A percentile compares a stretch with the other conserved stretches of the same genome.
Conservation (phyloP, 2,329 filamentous ascomycete genomes). For the Trichoderma atroviride region DNA sequence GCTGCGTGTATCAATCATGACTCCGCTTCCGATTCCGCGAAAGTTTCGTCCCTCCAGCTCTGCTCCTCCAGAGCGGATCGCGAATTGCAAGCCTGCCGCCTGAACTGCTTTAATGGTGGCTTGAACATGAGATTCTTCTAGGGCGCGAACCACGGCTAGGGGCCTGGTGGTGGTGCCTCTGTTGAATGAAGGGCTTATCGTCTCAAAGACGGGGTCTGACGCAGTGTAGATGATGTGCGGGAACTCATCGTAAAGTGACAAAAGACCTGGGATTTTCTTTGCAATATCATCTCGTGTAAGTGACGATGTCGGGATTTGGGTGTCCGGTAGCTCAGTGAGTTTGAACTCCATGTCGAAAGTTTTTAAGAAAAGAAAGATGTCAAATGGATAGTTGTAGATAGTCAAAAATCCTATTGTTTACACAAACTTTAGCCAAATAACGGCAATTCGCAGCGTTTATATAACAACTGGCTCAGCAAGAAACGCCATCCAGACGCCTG, state of each 20-base stretch:
- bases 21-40: neutral
- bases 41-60: constrained; percentile 3
- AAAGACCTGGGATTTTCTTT: neutral
- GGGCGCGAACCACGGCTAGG: neutral
- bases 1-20: constrained; percentile 3
- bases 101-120: neutral
- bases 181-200: neutral
- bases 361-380: neutral
- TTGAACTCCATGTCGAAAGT: neutral
- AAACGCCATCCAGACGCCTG: neutral
- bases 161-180: neutral
- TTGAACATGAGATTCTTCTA: constrained; percentile 13
- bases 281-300: neutral
- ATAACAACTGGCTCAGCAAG: neutral
- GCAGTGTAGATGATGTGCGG: constrained; percentile 6
- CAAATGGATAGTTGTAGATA: neutral
- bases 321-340: neutral
- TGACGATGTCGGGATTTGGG: neutral
- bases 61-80: neutral
- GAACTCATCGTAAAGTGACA: neutral
- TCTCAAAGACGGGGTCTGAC: neutral
- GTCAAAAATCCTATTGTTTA: neutral
- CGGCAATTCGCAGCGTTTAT: neutral
- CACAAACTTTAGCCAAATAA: neutral
- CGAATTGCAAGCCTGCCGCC: neutral